Evolutionary conservation across 306 rosid species (phyloP), one percentile per base, ranked within the genome.

Genomic region (Fragaria iinumae): DNA sequence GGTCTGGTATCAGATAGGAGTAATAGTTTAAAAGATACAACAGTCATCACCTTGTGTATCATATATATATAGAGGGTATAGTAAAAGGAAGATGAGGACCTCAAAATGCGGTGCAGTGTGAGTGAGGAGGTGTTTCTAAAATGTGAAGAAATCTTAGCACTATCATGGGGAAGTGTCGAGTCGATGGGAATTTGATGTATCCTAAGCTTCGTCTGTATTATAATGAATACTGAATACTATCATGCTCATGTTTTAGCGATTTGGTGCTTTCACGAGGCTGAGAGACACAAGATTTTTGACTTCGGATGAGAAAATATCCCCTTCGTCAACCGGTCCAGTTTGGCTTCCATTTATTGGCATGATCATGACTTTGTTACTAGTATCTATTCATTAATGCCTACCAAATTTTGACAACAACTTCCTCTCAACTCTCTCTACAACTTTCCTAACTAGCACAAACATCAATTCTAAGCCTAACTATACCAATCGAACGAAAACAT

Each of bases 121-220:
- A 36, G 77, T 43, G 11, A 77, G 76, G 69, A 25, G 27, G 27
- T 43, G 75, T 67, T 64, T 41, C 45, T 4, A 67, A 72, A 34
- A 57, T 80, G 45, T 78, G 75, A 78, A 80, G 18, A 77, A 80
- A 77, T 84, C 6, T 63, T 25, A 48, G 88, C 91, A 84, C 76
- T 79, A 79, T 80, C 81, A 82, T 85, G n/a, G 91, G 87, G 87
- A 89, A 84, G 82, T 80, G 90, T 84, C 82, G 84, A 82, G 79
- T 84, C 80, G 39, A 69, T 83, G 79, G 48, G 87, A 85, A 89
- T 85, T 77, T 85, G 59, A 85, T 76, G 74, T 81, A 72, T 71
- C 55, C 45, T 16, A 11, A 56, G 67, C 67, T 27, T 60, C 29
- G 17, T 29, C 21, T n/a, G 20, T 75, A 60, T 62, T 69, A 25